These are phyloP conservation scores for Cladosporium sp. DNA, from an alignment of 2,329 filamentous ascomycete species.

Conservation along the genomic window DNA sequence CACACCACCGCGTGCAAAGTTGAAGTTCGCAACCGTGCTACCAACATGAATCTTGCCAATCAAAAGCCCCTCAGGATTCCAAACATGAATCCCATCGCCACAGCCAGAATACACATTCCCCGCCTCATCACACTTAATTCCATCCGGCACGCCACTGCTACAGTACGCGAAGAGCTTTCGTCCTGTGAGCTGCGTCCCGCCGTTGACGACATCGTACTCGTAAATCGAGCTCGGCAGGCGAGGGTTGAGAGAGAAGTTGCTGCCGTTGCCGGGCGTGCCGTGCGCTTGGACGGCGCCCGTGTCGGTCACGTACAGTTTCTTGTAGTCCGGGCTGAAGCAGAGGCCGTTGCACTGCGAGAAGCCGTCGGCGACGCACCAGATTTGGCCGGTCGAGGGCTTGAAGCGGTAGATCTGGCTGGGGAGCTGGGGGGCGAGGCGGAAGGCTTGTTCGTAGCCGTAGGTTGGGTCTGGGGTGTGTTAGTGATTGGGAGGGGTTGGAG, in stretches of 20 bases:
- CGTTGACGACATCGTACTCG: constrained; percentile 39
- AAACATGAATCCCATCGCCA: constrained; percentile 59
- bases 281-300: constrained; percentile 47
- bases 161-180: constrained; percentile 56
- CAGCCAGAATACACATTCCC: constrained; percentile 61
- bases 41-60: constrained; percentile 62
- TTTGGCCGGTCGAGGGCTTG: constrained; percentile 50
- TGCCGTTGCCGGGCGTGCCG: constrained; percentile 24
- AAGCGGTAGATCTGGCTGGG: constrained; percentile 61
- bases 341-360: constrained; percentile 59
- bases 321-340: constrained; percentile 56
- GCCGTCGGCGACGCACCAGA: constrained; percentile 58
- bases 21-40: constrained; percentile 38
- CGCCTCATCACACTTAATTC: constrained; percentile 55
- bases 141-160: constrained; percentile 59
- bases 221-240: constrained; percentile 43
- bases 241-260: constrained; percentile 34
- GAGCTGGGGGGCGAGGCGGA: constrained; percentile 54
- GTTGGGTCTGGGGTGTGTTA: constrained; percentile 23
- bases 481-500: background rate
- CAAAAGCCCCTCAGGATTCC: constrained; percentile 51
- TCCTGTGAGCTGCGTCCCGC: constrained; percentile 32
- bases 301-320: constrained; percentile 57
- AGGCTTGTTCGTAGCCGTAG: constrained; percentile 50
- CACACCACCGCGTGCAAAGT: constrained; percentile 23